These are phyloP conservation scores for Populus pruinosa DNA, from an alignment of 345 rosid genomes.

Conservation along the genomic window DNA sequence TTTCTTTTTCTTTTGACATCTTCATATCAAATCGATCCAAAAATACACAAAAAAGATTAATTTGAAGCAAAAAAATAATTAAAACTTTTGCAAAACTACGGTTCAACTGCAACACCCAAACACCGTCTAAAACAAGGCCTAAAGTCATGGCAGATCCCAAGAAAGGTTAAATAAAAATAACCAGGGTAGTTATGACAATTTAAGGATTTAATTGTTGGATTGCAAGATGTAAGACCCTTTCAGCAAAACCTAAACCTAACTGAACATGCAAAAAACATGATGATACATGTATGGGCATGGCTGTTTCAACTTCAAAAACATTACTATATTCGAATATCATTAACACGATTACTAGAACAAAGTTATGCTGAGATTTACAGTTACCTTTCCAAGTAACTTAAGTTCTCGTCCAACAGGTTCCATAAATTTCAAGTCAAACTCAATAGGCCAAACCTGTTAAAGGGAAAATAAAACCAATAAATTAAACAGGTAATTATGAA, in stretches of 20 bases:
- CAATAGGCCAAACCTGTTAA: constrained; percentile 83
- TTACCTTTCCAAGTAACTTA: constrained; percentile 80
- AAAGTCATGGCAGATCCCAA: background rate
- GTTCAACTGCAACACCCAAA: too few relatives aligned
- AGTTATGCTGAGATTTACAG: background rate
- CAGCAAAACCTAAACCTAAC: too few relatives aligned
- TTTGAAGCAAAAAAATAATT: too few relatives aligned
- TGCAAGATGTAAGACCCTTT: too few relatives aligned
- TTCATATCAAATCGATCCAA: too few relatives aligned
- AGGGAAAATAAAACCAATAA: background rate
- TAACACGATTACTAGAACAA: background rate
- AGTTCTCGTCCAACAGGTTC: constrained; percentile 81
- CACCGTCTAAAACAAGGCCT: too few relatives aligned
- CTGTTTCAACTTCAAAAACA: background rate
- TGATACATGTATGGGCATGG: background rate
- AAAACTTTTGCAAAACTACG: too few relatives aligned
- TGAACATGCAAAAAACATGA: background rate
- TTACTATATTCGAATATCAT: background rate
- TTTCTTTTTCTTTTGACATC: too few relatives aligned
- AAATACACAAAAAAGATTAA: too few relatives aligned
- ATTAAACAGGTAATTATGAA: background rate
- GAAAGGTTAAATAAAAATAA: background rate
- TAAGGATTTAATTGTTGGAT: background rate
- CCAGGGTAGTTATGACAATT: background rate
- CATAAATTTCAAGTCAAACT: constrained; percentile 66